phyloP scores from a whole-genome alignment of 805 yeast species.

The Metschnikowia continentalis region DNA sequence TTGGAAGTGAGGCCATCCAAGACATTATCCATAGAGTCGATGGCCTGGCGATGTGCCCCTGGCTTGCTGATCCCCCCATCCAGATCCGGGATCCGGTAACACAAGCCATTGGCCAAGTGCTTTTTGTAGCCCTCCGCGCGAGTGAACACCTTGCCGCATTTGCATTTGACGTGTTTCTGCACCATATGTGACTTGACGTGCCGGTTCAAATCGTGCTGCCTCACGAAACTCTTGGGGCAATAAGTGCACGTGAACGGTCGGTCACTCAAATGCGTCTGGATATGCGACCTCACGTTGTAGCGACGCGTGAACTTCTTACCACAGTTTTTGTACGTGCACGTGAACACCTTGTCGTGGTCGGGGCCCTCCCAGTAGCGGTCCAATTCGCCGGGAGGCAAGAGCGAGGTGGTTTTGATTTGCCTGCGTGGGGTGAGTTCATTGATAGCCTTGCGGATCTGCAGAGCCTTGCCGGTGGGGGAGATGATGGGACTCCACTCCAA shows the following conservation, averaged over 20 bases:
- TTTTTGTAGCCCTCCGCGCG: conserved; percentile 84
- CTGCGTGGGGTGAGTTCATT: conserved; percentile 46
- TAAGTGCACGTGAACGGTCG: conserved; percentile 80
- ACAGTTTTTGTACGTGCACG: conserved; percentile 74
- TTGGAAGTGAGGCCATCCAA: conserved; percentile 18
- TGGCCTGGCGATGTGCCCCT: conserved; percentile 8
- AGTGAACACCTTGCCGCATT: conserved; percentile 92
- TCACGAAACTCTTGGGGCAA: conserved; percentile 83
- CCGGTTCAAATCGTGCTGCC: conserved; percentile 91
- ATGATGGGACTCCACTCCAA: conserved; percentile 45
- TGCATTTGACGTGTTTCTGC: conserved; percentile 63
- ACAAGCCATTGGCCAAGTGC: conserved; percentile 50
- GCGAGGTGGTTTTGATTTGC: conserved; percentile 54
- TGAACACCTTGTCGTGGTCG: conserved; percentile 61
- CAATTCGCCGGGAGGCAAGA: conserved; percentile 84
- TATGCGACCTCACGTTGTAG: conserved; percentile 90
- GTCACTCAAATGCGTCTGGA: conserved; percentile 93
- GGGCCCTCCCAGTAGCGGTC: conserved; percentile 84
- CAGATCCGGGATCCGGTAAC: conserved; percentile 7
- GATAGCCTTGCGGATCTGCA: conserved; percentile 20
- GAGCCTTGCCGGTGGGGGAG: conserved; percentile 30
- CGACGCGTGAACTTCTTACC: conserved; percentile 81
- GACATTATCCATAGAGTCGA: conserved; percentile 12
- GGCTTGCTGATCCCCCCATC: conserved; percentile 11
- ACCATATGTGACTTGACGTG: conserved; percentile 85